These are phyloP conservation scores for Petunia hybrid DNA, from an alignment of 305 asterid genomes.

Conservation along the genomic window DNA sequence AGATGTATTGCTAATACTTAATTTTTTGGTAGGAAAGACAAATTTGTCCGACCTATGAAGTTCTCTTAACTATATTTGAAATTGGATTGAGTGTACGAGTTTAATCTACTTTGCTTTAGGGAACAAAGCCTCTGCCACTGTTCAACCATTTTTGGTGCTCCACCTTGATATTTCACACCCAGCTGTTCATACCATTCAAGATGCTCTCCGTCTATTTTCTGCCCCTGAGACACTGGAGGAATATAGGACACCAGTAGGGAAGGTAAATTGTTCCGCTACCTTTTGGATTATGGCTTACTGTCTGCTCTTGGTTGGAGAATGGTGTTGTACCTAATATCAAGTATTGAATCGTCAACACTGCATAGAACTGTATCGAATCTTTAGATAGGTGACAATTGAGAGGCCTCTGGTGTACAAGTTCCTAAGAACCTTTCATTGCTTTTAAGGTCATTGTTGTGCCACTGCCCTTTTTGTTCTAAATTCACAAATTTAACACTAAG, in stretches of 20 bases:
- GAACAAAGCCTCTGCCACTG: conserved; percentile 76
- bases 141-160: conserved; percentile 83
- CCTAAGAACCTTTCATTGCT: not conserved
- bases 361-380: conserved; percentile 1
- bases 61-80: conserved; percentile 20
- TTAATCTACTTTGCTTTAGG: conserved; percentile 55
- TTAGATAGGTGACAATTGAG: conserved; percentile 14
- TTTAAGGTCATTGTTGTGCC: not conserved
- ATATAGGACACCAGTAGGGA: conserved; percentile 74
- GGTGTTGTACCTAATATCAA: not conserved
- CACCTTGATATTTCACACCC: conserved; percentile 88
- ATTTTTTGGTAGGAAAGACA: conserved; percentile 1
- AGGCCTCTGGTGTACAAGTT: conserved; percentile 28
- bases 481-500: not conserved
- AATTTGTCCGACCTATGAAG: conserved; percentile 13
- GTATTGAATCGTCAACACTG: conserved; percentile 25
- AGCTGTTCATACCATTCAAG: conserved; percentile 72
- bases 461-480: not conserved
- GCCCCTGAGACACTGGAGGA: conserved; percentile 87
- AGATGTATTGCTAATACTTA: conserved; percentile 9
- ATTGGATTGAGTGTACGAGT: conserved; percentile 26
- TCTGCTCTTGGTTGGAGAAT: conserved; percentile 21
- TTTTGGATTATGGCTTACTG: conserved; percentile 26
- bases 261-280: conserved; percentile 48
- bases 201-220: conserved; percentile 74